Percentiles rank a stretch among this genome's conserved stretches.
These are phyloP conservation scores for Ceratocystis huliohia DNA, from an alignment of 2,329 filamentous ascomycete genomes.

Conservation along the genomic window DNA sequence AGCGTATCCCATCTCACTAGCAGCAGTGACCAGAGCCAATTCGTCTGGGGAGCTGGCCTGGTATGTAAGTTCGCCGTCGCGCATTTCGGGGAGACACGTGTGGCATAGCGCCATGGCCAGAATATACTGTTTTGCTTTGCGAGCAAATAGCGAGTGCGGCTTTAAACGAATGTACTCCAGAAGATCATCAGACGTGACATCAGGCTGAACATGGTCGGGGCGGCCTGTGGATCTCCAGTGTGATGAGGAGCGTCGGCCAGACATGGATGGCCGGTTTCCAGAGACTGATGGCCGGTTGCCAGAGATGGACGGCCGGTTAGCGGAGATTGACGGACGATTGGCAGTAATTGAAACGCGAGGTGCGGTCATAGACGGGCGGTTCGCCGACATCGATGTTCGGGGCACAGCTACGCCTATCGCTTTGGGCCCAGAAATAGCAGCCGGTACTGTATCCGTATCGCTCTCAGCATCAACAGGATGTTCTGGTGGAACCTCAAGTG, in stretches of 20 bases:
- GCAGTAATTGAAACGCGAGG: slow-evolving; percentile 24
- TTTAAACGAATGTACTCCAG: slow-evolving; percentile 63
- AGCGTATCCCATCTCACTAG: slow-evolving; percentile 71
- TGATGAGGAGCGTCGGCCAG: slow-evolving; percentile 35
- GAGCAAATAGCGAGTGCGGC: slow-evolving; percentile 64
- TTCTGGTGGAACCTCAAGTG: slow-evolving; percentile 27
- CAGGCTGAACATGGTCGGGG: slow-evolving; percentile 40
- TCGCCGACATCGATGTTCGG: slow-evolving; percentile 17
- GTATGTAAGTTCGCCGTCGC: slow-evolving; percentile 60
- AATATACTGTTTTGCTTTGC: slow-evolving; percentile 69
- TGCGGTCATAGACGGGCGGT: slow-evolving; percentile 22
- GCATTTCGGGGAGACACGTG: slow-evolving; percentile 73
- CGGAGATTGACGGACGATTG: slow-evolving; percentile 15
- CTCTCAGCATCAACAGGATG: slow-evolving; percentile 23
- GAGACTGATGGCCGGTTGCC: slow-evolving; percentile 23
- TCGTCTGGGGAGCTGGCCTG: slow-evolving; percentile 88
- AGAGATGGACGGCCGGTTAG: slow-evolving; percentile 24
- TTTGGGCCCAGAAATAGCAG: background rate
- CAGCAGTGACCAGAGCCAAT: slow-evolving; percentile 69
- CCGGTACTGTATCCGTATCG: slow-evolving; percentile 25
- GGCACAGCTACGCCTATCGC: background rate
- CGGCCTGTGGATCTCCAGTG: slow-evolving; percentile 39
- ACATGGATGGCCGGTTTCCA: slow-evolving; percentile 25
- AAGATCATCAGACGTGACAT: slow-evolving; percentile 58
- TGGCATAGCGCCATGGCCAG: slow-evolving; percentile 79